phyloP scores from a whole-genome alignment of 2,329 filamentous ascomycete genomes.

The Periconia sp. region DNA sequence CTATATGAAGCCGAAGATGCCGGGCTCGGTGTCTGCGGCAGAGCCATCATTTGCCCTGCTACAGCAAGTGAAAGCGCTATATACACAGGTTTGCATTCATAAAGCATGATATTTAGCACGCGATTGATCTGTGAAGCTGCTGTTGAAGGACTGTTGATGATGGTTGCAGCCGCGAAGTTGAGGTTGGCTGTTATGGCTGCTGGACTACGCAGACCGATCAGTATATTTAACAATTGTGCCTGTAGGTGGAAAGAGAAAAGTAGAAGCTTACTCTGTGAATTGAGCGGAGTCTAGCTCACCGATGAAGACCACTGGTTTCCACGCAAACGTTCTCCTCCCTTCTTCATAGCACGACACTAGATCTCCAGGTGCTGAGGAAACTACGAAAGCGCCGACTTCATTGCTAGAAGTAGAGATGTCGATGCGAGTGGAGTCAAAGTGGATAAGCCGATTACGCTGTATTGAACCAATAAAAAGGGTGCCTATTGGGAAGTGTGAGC shows the following conservation, averaged over 20 bases:
- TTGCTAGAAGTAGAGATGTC: background rate
- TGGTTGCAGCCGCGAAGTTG: slow-evolving; percentile 8
- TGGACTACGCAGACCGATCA: background rate
- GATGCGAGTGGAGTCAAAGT: slow-evolving; percentile 3
- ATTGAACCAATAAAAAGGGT: slow-evolving; percentile 17
- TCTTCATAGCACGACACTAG: slow-evolving; percentile 8
- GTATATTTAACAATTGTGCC: background rate
- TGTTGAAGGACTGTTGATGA: slow-evolving; percentile 11
- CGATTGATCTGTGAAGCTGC: slow-evolving; percentile 15
- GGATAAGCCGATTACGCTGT: slow-evolving; percentile 13
- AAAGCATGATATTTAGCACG: slow-evolving; percentile 13
- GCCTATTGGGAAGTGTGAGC: slow-evolving; percentile 3
- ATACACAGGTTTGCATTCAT: slow-evolving; percentile 14
- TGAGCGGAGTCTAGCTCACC: slow-evolving; percentile 11
- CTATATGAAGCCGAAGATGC: background rate
- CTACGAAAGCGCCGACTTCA: slow-evolving; percentile 14
- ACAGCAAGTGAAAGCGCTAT: slow-evolving; percentile 15
- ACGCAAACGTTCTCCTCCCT: slow-evolving; percentile 4
- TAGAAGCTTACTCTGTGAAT: slow-evolving; percentile 10
- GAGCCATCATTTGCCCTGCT: slow-evolving; percentile 3
- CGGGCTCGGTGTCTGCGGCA: background rate
- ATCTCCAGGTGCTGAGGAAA: slow-evolving; percentile 5
- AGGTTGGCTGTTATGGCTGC: slow-evolving; percentile 4
- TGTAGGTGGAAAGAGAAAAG: background rate
- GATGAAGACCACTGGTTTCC: slow-evolving; percentile 9